Evolutionary conservation across 1,139 yeast species (phyloP).

Genomic region (Nematodospora anomalae): DNA sequence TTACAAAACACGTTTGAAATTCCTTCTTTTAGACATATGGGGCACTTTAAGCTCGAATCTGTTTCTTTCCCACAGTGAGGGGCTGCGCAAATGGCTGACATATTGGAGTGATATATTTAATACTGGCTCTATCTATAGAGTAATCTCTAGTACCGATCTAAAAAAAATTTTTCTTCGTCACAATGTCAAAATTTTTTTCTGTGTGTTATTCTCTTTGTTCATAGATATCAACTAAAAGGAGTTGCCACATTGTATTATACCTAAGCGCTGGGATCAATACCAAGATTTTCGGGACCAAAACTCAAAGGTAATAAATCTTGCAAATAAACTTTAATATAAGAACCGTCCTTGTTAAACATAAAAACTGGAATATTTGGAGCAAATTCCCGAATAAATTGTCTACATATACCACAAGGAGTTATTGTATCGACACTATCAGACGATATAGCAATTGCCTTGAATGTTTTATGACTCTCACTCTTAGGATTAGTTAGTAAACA

Average conservation of each 20-base stretch:
- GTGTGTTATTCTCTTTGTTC: too few species aligned
- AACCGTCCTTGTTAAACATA: conserved; percentile 60
- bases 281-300: conserved; percentile 79
- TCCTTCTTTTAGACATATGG: conserved; percentile 80
- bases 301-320: conserved; percentile 76
- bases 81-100: conserved; percentile 54
- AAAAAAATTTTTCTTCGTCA: too few species aligned
- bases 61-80: conserved; percentile 84
- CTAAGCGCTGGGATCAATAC: too few species aligned
- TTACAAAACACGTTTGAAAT: conserved; percentile 69
- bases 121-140: too few species aligned
- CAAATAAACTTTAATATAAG: conserved; percentile 41
- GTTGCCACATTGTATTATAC: too few species aligned
- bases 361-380: conserved; percentile 51
- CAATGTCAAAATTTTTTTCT: too few species aligned
- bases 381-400: conserved; percentile 86
- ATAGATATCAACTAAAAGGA: too few species aligned
- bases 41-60: conserved; percentile 78
- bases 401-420: conserved; percentile 92
- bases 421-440: conserved; percentile 62
- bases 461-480: conserved; percentile 45
- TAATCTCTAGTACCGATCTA: too few species aligned
- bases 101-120: too few species aligned
- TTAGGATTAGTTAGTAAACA: conserved; percentile 13
- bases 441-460: conserved; percentile 69